Conservation (phyloP, 2,329 filamentous ascomycete species). For the Colletotrichum lini region DNA sequence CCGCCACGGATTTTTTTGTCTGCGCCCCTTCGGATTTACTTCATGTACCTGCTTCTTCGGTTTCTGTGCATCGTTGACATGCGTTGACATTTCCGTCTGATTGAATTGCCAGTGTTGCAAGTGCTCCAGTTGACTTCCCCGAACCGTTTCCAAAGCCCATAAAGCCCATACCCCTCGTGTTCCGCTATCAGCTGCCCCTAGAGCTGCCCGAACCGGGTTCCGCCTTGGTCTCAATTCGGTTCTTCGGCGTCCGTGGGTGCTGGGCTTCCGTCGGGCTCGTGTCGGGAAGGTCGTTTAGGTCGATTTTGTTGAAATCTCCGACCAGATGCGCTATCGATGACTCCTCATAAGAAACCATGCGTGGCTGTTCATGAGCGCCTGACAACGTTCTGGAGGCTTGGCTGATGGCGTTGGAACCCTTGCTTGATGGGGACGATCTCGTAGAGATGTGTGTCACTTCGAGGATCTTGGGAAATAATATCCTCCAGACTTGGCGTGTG, state of each 20-base stretch:
- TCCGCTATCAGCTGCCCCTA: background rate
- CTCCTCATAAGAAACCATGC: slow-evolving; percentile 10
- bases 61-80: background rate
- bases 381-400: slow-evolving; percentile 8
- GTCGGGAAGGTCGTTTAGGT: slow-evolving; percentile 18
- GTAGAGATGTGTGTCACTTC: slow-evolving; percentile 17
- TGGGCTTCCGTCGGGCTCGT: slow-evolving; percentile 1
- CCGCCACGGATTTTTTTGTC: too few relatives aligned
- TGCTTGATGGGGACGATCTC: background rate
- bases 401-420: slow-evolving; percentile 13
- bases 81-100: background rate
- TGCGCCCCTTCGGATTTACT: background rate
- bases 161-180: background rate
- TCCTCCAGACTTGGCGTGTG: slow-evolving; percentile 28
- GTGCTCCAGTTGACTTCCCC: background rate
- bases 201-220: slow-evolving; percentile 6
- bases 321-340: slow-evolving; percentile 35
- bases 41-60: background rate
- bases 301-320: slow-evolving; percentile 25
- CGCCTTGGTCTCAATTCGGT: background rate
- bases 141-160: background rate
- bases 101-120: background rate
- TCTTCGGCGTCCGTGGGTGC: slow-evolving; percentile 10
- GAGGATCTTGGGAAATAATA: slow-evolving; percentile 25
- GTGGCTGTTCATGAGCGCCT: background rate